phyloP scores from a whole-genome alignment of 495 filamentous ascomycete genomes.

The Aspergillus leporis region DNA sequence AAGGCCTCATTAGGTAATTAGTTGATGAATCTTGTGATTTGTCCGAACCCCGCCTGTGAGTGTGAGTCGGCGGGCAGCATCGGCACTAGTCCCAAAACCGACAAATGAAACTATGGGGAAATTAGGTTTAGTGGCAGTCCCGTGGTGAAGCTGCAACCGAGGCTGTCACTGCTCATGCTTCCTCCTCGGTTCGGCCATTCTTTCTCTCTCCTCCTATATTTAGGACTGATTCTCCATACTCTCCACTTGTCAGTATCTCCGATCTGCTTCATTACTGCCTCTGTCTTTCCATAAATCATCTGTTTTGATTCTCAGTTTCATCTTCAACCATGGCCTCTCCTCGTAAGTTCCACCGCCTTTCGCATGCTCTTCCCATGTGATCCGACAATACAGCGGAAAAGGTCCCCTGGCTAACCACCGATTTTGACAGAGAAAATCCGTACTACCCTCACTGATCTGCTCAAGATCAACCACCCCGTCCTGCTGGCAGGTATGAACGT shows the following conservation, averaged over 20 bases:
- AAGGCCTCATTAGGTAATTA: no score
- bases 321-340: slow-evolving; percentile 71
- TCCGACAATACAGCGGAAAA: not conserved
- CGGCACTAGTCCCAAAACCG: not conserved
- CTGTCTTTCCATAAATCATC: slow-evolving; percentile 21
- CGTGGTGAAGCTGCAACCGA: slow-evolving; percentile 17
- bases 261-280: slow-evolving; percentile 14
- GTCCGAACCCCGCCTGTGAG: not conserved
- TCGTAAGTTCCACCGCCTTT: slow-evolving; percentile 55
- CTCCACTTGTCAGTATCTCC: slow-evolving; percentile 5
- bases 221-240: slow-evolving; percentile 6
- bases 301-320: slow-evolving; percentile 17
- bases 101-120: not conserved
- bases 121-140: not conserved
- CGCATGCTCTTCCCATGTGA: slow-evolving; percentile 22
- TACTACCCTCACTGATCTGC: slow-evolving; percentile 87
- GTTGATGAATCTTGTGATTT: not conserved
- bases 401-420: slow-evolving; percentile 25
- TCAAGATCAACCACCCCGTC: slow-evolving; percentile 96
- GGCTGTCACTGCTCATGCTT: slow-evolving; percentile 11
- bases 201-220: slow-evolving; percentile 18
- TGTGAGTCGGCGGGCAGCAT: not conserved
- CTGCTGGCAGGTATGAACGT: slow-evolving; percentile 99
- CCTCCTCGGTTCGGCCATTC: slow-evolving; percentile 21
- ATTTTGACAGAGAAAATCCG: slow-evolving; percentile 70